phyloP scores from a whole-genome alignment of 352 stramenopile genomes.

The Thraustotheca clavata region DNA sequence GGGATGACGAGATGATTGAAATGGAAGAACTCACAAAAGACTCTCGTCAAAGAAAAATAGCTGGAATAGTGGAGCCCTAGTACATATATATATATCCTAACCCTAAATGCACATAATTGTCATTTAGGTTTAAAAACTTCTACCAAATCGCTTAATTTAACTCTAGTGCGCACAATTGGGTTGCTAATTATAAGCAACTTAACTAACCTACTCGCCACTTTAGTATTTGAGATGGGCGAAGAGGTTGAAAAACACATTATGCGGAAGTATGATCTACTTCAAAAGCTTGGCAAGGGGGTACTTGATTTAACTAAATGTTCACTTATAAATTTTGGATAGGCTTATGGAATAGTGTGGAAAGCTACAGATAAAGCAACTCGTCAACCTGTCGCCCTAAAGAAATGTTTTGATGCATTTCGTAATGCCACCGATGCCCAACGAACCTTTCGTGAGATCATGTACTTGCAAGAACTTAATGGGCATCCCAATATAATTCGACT shows the following conservation, averaged over 20 bases:
- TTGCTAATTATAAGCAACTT: too few species aligned
- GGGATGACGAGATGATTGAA: not conserved
- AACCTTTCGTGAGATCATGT: conserved; percentile 95
- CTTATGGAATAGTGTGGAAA: conserved; percentile 96
- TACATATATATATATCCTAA: too few species aligned
- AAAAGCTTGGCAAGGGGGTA: conserved; percentile 91
- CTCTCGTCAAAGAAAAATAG: not conserved
- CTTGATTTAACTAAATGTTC: conserved; percentile 12
- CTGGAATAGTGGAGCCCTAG: too few species aligned
- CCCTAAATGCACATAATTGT: too few species aligned
- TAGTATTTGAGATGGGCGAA: conserved; percentile 67
- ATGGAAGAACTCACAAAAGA: conserved; percentile 8
- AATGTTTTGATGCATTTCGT: conserved; percentile 95
- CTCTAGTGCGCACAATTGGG: too few species aligned
- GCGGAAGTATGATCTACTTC: conserved; percentile 89
- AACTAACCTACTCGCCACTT: too few species aligned
- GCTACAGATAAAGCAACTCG: conserved; percentile 90
- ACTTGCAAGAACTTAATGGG: conserved; percentile 87
- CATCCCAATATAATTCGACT: conserved; percentile 94
- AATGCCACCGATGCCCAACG: conserved; percentile 92
- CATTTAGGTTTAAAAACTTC: too few species aligned
- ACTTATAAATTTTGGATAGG: conserved; percentile 33
- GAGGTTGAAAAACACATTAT: conserved; percentile 91
- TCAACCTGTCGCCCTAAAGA: conserved; percentile 91
- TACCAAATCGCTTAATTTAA: too few species aligned